Conservation (phyloP, 2,329 filamentous ascomycete species). For the Ophiostoma tasmaniense region DNA sequence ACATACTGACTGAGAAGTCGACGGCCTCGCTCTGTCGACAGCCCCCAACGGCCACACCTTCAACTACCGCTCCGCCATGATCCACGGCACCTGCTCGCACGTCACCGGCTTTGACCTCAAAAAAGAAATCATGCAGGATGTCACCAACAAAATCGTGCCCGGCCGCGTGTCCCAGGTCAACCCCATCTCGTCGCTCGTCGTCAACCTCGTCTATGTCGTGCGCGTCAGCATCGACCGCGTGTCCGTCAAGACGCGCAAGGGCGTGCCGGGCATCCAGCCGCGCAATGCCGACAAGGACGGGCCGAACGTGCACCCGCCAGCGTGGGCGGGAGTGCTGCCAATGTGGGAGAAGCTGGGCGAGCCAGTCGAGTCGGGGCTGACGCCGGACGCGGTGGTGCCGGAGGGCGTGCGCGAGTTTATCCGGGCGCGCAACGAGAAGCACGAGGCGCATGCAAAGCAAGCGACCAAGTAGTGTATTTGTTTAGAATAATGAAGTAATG, state of each 20-base stretch:
- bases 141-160: constrained; percentile 19
- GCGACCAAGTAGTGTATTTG: constrained; percentile 7
- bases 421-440: constrained; percentile 12
- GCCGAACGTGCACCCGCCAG: constrained; percentile 11
- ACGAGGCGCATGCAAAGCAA: constrained; percentile 10
- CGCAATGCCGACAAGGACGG: constrained; percentile 18
- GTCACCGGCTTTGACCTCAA: constrained; percentile 12
- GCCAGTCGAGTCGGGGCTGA: constrained; percentile 18
- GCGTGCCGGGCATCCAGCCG: constrained; percentile 18
- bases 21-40: constrained; percentile 19
- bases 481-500: too few species aligned
- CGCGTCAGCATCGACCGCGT: constrained; percentile 17
- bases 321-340: constrained; percentile 20
- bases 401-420: constrained; percentile 13
- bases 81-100: constrained; percentile 19
- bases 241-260: constrained; percentile 18
- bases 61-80: constrained; percentile 20
- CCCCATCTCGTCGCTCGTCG: constrained; percentile 18
- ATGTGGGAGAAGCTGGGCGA: constrained; percentile 21
- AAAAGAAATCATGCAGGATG: constrained; percentile 15
- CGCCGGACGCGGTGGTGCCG: constrained; percentile 13
- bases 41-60: constrained; percentile 21
- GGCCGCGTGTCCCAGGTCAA: constrained; percentile 18
- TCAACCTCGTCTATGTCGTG: constrained; percentile 19
- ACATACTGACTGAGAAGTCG: constrained; percentile 9